Base-by-base conservation (phyloP, 352 stramenopile species). In the Phytophthora constricta region DNA sequence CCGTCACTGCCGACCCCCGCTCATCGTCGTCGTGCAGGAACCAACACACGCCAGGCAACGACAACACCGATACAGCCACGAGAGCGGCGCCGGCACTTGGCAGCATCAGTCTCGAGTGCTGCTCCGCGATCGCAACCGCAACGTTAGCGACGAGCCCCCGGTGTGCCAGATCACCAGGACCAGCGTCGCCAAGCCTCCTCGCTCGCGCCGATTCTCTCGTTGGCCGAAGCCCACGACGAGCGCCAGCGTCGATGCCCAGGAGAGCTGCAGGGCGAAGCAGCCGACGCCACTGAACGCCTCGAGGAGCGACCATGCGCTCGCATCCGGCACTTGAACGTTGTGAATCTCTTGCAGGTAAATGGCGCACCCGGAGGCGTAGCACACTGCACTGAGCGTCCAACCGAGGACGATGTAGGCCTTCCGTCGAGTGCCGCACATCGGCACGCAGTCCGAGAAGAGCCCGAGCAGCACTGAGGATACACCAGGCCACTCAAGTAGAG, bases 391-490 rank as follows among this genome's bases (percentile, higher is more conserved):
- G 8, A 79, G 37, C 23, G 77, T 46, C 80, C 81, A 93, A 9
- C 91, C 91, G n/a, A 94, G 50, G 2, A 88, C 70, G 58, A 97
- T 92, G 73, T 97, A 97, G 2, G 89, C 77, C 60, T 96, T 97
- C n/a, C 91, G 75, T 19, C 86, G 87, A 33, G 84, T 91, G 11
- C 90, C 87, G 41, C 77, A 82, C 22, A 98, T 77, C 14, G 92
- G 85, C 16, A 90, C 72, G 37, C 75, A 92, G 68, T 98, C 92
- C n/a, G 78, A 92, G 17, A 95, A 52, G 25, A 97, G 80, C 23
- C 91, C 92, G 48, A 96, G 77, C n/a, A 97, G 69, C 7, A 97
- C 80, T 2, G 91, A 90, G 26, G 96, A 79, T 0, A 79, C 79
- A 13, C 77, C 86, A 2, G 86, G 76, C 64, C 95, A 90, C 20